Conservation (phyloP, 148 eudicot species). For the Vaccinium corymbosum region DNA sequence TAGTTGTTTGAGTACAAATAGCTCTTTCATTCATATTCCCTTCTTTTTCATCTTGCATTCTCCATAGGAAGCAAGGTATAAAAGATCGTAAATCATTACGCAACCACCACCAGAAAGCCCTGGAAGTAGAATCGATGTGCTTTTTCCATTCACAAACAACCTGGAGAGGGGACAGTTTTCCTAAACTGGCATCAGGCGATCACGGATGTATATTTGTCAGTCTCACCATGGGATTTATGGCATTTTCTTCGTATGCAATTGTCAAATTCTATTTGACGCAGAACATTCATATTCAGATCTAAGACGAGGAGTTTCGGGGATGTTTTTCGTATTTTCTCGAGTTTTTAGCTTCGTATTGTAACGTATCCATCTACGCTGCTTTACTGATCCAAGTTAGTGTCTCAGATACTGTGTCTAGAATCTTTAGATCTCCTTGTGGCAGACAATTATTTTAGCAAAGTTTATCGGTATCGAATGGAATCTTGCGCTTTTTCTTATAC, state of each 20-base stretch:
- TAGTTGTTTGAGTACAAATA: neutral
- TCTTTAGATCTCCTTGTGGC: neutral
- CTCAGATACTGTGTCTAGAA: too few species aligned
- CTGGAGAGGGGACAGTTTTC: neutral
- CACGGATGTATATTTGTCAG: too few species aligned
- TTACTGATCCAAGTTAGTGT: neutral
- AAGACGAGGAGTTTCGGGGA: neutral
- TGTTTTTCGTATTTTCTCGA: neutral
- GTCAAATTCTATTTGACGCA: neutral
- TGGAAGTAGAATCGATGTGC: conserved; percentile 14
- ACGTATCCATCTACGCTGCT: neutral
- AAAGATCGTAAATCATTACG: conserved; percentile 8
- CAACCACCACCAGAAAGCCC: conserved; percentile 4
- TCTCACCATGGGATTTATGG: neutral
- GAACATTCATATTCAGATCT: neutral
- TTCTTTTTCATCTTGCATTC: conserved; percentile 23
- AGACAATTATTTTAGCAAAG: neutral
- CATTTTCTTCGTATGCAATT: neutral
- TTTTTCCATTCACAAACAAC: neutral
- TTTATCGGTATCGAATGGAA: neutral
- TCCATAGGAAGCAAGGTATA: conserved; percentile 27
- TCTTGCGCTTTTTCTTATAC: neutral
- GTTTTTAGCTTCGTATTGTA: neutral
- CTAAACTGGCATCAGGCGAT: neutral
- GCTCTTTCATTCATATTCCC: neutral